Conservation (phyloP, 805 yeast genomes). For the Isabelozyma heimii region DNA sequence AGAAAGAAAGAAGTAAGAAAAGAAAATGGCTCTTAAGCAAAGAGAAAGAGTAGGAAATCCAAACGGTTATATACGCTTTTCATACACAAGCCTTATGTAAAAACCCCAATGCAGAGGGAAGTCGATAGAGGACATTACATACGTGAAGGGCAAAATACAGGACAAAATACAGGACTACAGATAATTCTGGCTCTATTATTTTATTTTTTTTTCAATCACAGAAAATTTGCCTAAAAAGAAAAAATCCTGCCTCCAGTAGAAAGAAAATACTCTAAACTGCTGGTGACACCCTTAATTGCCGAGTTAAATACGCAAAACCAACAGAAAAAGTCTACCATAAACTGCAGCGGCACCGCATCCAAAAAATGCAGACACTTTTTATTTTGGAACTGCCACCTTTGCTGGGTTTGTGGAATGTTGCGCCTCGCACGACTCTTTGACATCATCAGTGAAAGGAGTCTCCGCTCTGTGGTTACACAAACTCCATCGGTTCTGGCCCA, state of each 20-base stretch:
- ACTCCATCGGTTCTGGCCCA: not conserved
- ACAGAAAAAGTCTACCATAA: not conserved
- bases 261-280: not conserved
- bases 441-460: too few species aligned
- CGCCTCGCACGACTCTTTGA: not conserved
- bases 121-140: not conserved
- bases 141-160: not conserved
- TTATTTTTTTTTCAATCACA: not conserved
- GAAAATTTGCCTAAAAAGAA: not conserved
- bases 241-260: not conserved
- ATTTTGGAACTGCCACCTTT: not conserved
- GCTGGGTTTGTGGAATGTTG: not conserved
- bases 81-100: not conserved
- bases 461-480: not conserved
- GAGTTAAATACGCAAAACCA: not conserved
- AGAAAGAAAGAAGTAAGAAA: not conserved
- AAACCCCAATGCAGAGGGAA: not conserved
- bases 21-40: not conserved
- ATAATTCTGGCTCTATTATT: not conserved
- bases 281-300: not conserved
- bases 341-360: not conserved
- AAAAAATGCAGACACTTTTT: too few species aligned
- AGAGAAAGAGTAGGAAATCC: not conserved
- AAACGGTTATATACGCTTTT: not conserved
- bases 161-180: not conserved